A percentile compares a stretch with the other conserved stretches of the same genome.
Evolutionary conservation across 2,329 filamentous ascomycete genomes (phyloP).

Genomic region (Immersiporthe knoxdaviesiana): DNA sequence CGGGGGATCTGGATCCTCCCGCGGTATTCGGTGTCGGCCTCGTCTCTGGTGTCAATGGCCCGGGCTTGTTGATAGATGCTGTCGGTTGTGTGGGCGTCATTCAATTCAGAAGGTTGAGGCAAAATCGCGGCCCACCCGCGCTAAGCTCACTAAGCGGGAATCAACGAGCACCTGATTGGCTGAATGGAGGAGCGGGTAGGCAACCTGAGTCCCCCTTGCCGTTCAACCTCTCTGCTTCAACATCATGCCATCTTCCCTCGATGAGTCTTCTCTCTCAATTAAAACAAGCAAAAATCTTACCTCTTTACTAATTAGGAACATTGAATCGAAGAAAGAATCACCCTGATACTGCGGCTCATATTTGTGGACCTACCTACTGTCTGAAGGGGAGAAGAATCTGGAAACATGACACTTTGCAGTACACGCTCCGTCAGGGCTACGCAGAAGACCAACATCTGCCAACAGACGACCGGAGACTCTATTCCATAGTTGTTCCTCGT

Average conservation of each 20-base stretch:
- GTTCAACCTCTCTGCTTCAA: not conserved
- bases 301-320: too few species aligned
- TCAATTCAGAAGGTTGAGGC: slow-evolving; percentile 11
- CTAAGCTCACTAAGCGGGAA: slow-evolving; percentile 15
- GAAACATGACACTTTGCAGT: too few species aligned
- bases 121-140: slow-evolving; percentile 15
- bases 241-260: not conserved
- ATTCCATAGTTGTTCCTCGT: not conserved
- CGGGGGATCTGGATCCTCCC: slow-evolving; percentile 32
- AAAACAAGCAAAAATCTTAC: too few species aligned
- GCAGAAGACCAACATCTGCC: not conserved
- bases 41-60: slow-evolving; percentile 39
- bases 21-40: slow-evolving; percentile 32
- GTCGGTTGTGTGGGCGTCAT: slow-evolving; percentile 26
- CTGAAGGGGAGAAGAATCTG: too few species aligned
- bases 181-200: not conserved
- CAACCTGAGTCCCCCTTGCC: not conserved
- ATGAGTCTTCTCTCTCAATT: not conserved
- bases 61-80: slow-evolving; percentile 16
- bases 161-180: slow-evolving; percentile 9
- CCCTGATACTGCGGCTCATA: too few species aligned
- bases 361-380: too few species aligned
- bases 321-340: too few species aligned
- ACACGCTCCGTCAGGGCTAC: too few species aligned
- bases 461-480: not conserved